Evolutionary conservation across 1,284 basidiomycete genomes (phyloP).

Genomic region (Cutaneotrichosporon cutaneum): DNA sequence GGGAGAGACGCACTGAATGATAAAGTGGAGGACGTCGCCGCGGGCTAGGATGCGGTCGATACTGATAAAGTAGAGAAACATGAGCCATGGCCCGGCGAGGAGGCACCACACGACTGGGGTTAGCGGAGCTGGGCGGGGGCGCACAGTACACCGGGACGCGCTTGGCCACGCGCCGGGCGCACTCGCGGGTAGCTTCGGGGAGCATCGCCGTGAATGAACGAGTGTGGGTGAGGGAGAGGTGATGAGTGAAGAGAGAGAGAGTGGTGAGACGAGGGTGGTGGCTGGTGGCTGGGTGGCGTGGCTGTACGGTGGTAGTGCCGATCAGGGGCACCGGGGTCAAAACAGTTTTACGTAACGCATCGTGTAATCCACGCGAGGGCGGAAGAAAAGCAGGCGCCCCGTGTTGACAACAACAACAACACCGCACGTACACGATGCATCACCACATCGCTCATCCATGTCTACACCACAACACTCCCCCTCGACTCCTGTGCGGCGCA

Average conservation of each 20-base stretch:
- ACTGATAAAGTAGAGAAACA: constrained; percentile 34
- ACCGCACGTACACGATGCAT: neutral
- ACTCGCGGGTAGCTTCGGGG: neutral
- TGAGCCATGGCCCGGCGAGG: constrained; percentile 30
- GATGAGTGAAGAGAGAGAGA: neutral
- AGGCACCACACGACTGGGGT: constrained; percentile 24
- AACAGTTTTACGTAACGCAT: neutral
- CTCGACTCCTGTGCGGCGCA: constrained; percentile 15
- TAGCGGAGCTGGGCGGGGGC: neutral
- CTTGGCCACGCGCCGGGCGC: neutral
- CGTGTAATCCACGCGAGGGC: neutral
- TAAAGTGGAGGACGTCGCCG: constrained; percentile 30
- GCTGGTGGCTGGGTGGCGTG: neutral
- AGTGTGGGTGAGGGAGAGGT: neutral
- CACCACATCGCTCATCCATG: constrained; percentile 7
- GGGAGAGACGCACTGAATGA: constrained; percentile 35
- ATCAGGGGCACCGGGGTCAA: neutral
- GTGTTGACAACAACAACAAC: constrained; percentile 13
- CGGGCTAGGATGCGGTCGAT: constrained; percentile 31
- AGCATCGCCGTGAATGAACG: neutral
- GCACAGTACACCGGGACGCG: constrained; percentile 12
- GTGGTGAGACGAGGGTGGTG: neutral
- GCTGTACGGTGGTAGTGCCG: neutral
- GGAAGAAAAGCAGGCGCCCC: constrained; percentile 6
- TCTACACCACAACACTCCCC: constrained; percentile 11